Evolutionary conservation across 2,329 filamentous ascomycete species (phyloP).

Genomic region (Diaporthe helianthi): DNA sequence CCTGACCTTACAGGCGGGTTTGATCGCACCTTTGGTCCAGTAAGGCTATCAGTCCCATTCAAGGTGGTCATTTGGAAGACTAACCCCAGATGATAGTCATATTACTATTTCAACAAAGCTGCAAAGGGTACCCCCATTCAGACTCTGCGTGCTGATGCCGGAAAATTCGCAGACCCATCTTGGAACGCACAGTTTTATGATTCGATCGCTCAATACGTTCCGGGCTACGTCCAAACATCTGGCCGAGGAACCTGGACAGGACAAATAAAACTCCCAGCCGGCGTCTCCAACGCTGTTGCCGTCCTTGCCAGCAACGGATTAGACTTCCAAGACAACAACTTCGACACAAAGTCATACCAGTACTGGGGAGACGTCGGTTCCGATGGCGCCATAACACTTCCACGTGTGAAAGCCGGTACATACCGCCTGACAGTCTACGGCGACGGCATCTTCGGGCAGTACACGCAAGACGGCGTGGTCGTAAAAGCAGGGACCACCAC

Average conservation of each 20-base stretch:
- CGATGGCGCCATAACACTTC: slow-evolving; percentile 57
- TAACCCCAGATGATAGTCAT: slow-evolving; percentile 46
- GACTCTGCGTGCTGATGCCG: slow-evolving; percentile 60
- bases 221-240: slow-evolving; percentile 62
- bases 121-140: slow-evolving; percentile 53
- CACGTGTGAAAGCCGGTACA: slow-evolving; percentile 60
- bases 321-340: slow-evolving; percentile 65
- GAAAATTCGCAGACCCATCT: slow-evolving; percentile 54
- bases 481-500: slow-evolving; percentile 51
- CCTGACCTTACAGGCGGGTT: slow-evolving; percentile 70
- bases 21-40: slow-evolving; percentile 68
- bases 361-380: slow-evolving; percentile 64
- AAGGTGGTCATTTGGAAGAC: background rate
- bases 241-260: slow-evolving; percentile 58
- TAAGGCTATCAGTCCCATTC: background rate
- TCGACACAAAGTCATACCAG: slow-evolving; percentile 61
- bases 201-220: slow-evolving; percentile 63
- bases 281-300: slow-evolving; percentile 59
- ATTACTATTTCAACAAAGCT: slow-evolving; percentile 68
- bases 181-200: slow-evolving; percentile 70
- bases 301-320: slow-evolving; percentile 59
- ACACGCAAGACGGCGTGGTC: slow-evolving; percentile 56
- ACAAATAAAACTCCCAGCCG: slow-evolving; percentile 57
- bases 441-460: slow-evolving; percentile 67
- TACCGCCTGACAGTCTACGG: slow-evolving; percentile 71